Evolutionary conservation across 2,329 filamentous ascomycete genomes (phyloP).

Genomic region (Sporothrix euskadiensis): DNA sequence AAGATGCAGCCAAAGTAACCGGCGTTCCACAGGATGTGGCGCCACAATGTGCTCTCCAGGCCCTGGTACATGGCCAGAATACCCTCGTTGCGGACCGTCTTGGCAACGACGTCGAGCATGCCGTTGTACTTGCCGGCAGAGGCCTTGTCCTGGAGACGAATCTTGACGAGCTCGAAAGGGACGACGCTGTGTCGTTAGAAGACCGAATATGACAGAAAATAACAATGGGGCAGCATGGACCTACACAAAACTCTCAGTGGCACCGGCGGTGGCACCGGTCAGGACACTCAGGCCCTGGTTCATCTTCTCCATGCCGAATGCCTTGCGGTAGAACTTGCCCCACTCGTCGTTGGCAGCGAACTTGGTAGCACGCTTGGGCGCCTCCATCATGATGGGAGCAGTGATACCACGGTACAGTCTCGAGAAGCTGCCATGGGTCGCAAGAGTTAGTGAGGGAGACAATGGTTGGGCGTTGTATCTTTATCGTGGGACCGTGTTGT

Average conservation of each 20-base stretch:
- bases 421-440: constrained; percentile 61
- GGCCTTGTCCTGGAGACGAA: constrained; percentile 92
- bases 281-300: constrained; percentile 88
- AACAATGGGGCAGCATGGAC: neutral
- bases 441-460: neutral
- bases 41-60: constrained; percentile 94
- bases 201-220: neutral
- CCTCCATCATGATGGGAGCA: constrained; percentile 97
- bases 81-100: constrained; percentile 56
- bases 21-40: constrained; percentile 83
- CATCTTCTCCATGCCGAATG: constrained; percentile 84
- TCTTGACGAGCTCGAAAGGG: constrained; percentile 98
- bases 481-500: neutral
- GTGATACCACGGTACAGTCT: constrained; percentile 93
- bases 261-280: constrained; percentile 91
- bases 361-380: constrained; percentile 66
- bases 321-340: constrained; percentile 88
- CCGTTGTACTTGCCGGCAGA: constrained; percentile 85
- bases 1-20: constrained; percentile 99
- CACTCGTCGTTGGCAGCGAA: constrained; percentile 99
- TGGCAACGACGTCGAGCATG: constrained; percentile 75
- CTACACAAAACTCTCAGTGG: constrained; percentile 80
- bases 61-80: constrained; percentile 91
- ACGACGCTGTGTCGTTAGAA: constrained; percentile 59
- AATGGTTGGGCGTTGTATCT: no score